phyloP scores from a whole-genome alignment of 2,329 filamentous ascomycete genomes.

The Apiospora rasikravindrae region DNA sequence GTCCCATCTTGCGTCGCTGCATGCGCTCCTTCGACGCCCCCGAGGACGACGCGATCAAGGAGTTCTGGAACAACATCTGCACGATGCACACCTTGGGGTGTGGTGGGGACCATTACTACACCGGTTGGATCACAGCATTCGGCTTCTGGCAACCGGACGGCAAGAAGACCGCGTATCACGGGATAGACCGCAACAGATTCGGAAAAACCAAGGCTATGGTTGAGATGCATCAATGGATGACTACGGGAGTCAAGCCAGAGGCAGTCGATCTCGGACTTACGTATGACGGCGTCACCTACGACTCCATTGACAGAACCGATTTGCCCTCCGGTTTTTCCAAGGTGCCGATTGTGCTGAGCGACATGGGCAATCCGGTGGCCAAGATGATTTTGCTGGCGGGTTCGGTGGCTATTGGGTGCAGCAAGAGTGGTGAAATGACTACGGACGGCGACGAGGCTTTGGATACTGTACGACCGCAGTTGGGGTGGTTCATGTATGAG shows the following conservation, averaged over 20 bases:
- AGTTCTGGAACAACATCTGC: slow-evolving; percentile 37
- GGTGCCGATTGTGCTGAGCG: neutral
- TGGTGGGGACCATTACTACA: slow-evolving; percentile 33
- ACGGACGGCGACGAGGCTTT: neutral
- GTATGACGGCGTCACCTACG: neutral
- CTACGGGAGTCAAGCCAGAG: neutral
- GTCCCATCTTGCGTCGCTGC: slow-evolving; percentile 35
- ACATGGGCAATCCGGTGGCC: no score
- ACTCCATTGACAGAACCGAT: neutral
- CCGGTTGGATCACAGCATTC: slow-evolving; percentile 42
- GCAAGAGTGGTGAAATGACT: neutral
- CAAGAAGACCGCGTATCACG: neutral
- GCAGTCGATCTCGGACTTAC: neutral
- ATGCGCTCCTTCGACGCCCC: slow-evolving; percentile 36
- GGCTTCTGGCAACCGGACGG: slow-evolving; percentile 36
- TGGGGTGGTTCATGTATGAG: neutral
- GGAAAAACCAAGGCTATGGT: no score
- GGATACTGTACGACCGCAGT: neutral
- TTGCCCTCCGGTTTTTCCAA: neutral
- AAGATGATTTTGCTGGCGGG: neutral
- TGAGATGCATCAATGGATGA: no score
- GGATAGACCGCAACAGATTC: neutral
- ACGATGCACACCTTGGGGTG: neutral
- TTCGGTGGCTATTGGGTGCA: neutral
- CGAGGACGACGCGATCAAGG: slow-evolving; percentile 22